These are phyloP conservation scores for Pseudocercospora vitis DNA, from an alignment of 2,329 filamentous ascomycete species.

Conservation along the genomic window DNA sequence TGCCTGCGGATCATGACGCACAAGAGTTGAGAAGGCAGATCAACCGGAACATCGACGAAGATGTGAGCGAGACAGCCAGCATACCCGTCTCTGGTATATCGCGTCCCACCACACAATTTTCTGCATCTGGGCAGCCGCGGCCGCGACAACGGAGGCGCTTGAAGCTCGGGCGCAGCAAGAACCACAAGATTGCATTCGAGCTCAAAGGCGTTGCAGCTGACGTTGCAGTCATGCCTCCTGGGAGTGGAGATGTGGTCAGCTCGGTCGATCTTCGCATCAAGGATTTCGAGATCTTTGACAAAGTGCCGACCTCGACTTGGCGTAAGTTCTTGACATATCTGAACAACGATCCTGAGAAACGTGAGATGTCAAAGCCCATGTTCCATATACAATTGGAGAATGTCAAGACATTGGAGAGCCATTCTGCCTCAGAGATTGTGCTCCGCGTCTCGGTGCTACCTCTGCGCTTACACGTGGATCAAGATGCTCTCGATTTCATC, in stretches of 20 bases:
- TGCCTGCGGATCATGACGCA: slow-evolving; percentile 78
- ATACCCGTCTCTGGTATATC: slow-evolving; percentile 69
- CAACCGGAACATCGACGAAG: slow-evolving; percentile 83
- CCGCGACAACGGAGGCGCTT: slow-evolving; percentile 48
- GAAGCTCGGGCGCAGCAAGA: slow-evolving; percentile 77
- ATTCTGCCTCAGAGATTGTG: slow-evolving; percentile 87
- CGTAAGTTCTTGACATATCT: slow-evolving; percentile 97
- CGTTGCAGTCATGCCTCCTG: slow-evolving; percentile 74
- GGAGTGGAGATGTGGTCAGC: slow-evolving; percentile 77
- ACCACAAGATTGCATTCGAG: slow-evolving; percentile 95
- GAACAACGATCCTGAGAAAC: slow-evolving; percentile 72
- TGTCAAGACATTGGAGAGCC: slow-evolving; percentile 78
- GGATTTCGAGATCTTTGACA: slow-evolving; percentile 88
- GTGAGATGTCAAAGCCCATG: slow-evolving; percentile 86
- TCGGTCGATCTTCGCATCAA: slow-evolving; percentile 80
- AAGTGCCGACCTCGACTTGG: slow-evolving; percentile 94
- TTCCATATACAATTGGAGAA: slow-evolving; percentile 84
- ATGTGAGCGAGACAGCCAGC: slow-evolving; percentile 84
- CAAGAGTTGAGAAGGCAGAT: slow-evolving; percentile 78
- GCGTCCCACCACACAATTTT: slow-evolving; percentile 54
- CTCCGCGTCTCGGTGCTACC: slow-evolving; percentile 69
- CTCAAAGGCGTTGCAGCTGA: slow-evolving; percentile 81
- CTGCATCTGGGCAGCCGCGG: slow-evolving; percentile 32
- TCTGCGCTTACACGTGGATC: slow-evolving; percentile 88
- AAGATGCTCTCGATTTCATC: slow-evolving; percentile 95